Conservation (phyloP, 2,329 filamentous ascomycete genomes). For the Penicillium sp. region DNA sequence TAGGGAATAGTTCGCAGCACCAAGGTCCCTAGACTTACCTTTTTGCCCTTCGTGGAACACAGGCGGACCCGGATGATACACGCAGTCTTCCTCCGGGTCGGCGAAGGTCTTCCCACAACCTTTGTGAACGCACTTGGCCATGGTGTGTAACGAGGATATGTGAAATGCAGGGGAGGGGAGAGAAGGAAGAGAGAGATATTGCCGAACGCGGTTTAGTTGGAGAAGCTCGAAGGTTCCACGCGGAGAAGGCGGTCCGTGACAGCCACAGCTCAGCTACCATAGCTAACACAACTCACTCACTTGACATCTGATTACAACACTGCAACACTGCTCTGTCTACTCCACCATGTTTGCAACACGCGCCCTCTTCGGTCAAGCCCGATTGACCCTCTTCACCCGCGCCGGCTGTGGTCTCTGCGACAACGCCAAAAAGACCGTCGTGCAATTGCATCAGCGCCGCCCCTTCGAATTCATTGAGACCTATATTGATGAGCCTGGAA, state of each 20-base stretch:
- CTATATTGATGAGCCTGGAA: conserved; percentile 60
- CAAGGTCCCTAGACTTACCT: conserved; percentile 62
- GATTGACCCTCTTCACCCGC: conserved; percentile 65
- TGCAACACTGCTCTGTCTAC: not conserved
- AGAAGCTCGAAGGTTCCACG: conserved; percentile 47
- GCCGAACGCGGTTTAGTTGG: conserved; percentile 39
- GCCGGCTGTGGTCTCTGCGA: conserved; percentile 64
- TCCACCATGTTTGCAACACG: conserved; percentile 37
- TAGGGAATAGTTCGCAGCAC: conserved; percentile 23
- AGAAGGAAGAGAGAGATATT: conserved; percentile 1
- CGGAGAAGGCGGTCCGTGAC: conserved; percentile 10
- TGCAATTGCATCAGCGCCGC: conserved; percentile 56
- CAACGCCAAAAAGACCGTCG: conserved; percentile 62
- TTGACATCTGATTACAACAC: not conserved
- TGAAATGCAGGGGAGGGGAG: not conserved
- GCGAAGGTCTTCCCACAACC: conserved; percentile 89
- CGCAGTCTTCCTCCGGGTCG: conserved; percentile 79
- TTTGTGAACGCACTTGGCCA: conserved; percentile 87
- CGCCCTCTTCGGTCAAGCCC: conserved; percentile 37
- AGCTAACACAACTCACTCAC: not conserved
- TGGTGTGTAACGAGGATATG: conserved; percentile 24
- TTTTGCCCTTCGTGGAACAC: conserved; percentile 98
- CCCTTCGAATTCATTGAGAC: conserved; percentile 62
- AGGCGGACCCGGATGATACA: conserved; percentile 91
- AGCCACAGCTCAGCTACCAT: too few species aligned